Base-by-base conservation (phyloP, 768 basidiomycete species). In the Mycena capillaripes region DNA sequence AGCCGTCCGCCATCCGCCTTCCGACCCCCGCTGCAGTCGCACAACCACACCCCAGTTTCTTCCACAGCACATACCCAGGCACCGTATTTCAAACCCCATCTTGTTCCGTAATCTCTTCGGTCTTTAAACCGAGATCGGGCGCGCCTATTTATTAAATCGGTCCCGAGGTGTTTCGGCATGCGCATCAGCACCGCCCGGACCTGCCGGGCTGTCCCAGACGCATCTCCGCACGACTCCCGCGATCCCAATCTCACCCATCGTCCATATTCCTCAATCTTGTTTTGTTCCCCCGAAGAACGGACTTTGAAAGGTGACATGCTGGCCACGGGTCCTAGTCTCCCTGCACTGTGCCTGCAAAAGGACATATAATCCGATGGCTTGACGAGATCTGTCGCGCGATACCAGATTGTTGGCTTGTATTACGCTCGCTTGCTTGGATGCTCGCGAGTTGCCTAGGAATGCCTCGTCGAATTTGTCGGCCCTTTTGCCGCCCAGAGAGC, bases 251-350 rank as follows among this genome's bases (percentile, higher is more conserved):
- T 34, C 53, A 12, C 12, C 55, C 42, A 42, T 27, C 23, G 58
- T 21, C n/a, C n/a, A n/a, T 16, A 38, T 42, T n/a, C 25, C 36
- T 42, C 21, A 5, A 0, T 6, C 25, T 27, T 25, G n/a, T 8
- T 55, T 65, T 11, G 14, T 27, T 12, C 25, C 62, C 57, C 42
- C 69, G 48, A 70, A 65, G 12, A 50, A 25, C 69, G 69, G 60
- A 48, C 23, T 64, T 70, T 70, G 69, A 63, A 65, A 23, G 62
- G 44, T 70, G 68, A 70, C 61, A 62, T 48, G 40, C n/a, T n/a
- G 38, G 16, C 44, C 69, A 70, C 69, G 69, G 63, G 69, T 56
- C 21, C 55, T 44, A 16, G 27, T 36, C 42, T 27, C 29, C 30
- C 29, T 36, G 36, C 36, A 29, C 27, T 29, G 17, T 38, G 11